Conservation (phyloP, 495 filamentous ascomycete species). For the Aspergillus olivimuriae region DNA sequence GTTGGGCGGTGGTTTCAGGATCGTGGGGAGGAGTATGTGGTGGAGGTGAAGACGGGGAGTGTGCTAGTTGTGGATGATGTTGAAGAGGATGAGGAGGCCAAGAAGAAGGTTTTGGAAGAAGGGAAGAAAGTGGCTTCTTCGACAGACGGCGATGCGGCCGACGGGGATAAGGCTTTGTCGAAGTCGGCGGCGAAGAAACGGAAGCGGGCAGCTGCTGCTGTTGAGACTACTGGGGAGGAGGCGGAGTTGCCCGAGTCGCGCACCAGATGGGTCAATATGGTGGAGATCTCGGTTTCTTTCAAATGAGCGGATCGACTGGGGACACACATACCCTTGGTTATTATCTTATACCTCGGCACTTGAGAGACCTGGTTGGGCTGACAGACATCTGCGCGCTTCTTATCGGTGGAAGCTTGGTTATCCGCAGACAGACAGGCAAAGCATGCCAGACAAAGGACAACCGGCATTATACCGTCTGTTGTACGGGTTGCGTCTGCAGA, state of each 20-base stretch:
- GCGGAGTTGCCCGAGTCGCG: conserved; percentile 53
- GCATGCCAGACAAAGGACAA: too few relatives aligned
- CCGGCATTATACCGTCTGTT: too few relatives aligned
- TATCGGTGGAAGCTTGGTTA: too few relatives aligned
- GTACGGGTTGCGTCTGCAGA: too few relatives aligned
- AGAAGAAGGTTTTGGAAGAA: conserved; percentile 13
- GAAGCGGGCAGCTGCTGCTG: conserved; percentile 23
- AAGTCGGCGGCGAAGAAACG: conserved; percentile 32
- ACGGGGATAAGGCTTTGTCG: conserved; percentile 5
- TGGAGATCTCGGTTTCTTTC: conserved; percentile 58
- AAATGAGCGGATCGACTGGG: too few relatives aligned
- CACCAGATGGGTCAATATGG: conserved; percentile 57
- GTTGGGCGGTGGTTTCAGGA: conserved; percentile 60
- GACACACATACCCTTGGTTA: too few relatives aligned
- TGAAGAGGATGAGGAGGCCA: conserved; percentile 33
- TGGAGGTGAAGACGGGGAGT: conserved; percentile 56
- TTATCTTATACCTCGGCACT: too few relatives aligned
- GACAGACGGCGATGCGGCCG: not conserved
- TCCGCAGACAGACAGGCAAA: too few relatives aligned
- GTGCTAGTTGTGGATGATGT: conserved; percentile 70
- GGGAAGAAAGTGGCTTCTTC: conserved; percentile 16
- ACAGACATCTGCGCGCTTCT: too few relatives aligned
- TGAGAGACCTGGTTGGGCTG: too few relatives aligned
- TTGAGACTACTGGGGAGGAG: conserved; percentile 30
- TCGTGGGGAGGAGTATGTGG: conserved; percentile 38